Percentiles rank a stretch among this genome's conserved stretches.
Conservation (phyloP, 2,329 filamentous ascomycete species). For the Calonectria pauciramosa region DNA sequence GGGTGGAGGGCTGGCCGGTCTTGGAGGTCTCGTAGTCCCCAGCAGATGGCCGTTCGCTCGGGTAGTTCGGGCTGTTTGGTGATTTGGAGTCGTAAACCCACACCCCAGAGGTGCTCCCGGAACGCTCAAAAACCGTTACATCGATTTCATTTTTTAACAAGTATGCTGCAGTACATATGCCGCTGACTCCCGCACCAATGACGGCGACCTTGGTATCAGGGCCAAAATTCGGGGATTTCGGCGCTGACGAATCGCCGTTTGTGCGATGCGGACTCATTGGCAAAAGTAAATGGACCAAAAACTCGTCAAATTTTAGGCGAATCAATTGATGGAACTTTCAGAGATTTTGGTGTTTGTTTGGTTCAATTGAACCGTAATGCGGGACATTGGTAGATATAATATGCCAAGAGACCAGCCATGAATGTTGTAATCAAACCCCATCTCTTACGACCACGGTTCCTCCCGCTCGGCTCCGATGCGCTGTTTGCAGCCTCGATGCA, state of each 20-base stretch:
- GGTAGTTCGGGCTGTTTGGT: conserved; percentile 50
- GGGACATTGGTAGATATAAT: conserved; percentile 17
- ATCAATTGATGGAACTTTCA: background rate
- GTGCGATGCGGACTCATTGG: conserved; percentile 34
- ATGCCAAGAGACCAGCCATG: background rate
- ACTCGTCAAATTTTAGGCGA: background rate
- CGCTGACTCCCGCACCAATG: conserved; percentile 57
- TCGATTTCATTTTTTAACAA: conserved; percentile 51
- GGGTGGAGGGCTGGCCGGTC: conserved; percentile 20
- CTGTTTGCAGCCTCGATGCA: background rate
- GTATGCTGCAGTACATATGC: conserved; percentile 55
- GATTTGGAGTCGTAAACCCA: conserved; percentile 54
- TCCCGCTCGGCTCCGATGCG: conserved; percentile 30
- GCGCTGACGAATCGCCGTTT: conserved; percentile 7
- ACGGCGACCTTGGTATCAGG: conserved; percentile 49
- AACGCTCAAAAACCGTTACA: conserved; percentile 56
- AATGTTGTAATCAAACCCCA: conserved; percentile 27
- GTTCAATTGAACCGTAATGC: background rate
- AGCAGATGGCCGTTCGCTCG: conserved; percentile 45
- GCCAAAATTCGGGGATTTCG: conserved; percentile 20
- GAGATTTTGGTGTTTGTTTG: background rate
- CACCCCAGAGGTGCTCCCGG: conserved; percentile 51
- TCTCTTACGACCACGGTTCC: conserved; percentile 24
- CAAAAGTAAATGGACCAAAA: background rate
- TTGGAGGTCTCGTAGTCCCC: conserved; percentile 44